phyloP scores from a whole-genome alignment of 371 early-diverging fungal species.

The Mucor mucedo region DNA sequence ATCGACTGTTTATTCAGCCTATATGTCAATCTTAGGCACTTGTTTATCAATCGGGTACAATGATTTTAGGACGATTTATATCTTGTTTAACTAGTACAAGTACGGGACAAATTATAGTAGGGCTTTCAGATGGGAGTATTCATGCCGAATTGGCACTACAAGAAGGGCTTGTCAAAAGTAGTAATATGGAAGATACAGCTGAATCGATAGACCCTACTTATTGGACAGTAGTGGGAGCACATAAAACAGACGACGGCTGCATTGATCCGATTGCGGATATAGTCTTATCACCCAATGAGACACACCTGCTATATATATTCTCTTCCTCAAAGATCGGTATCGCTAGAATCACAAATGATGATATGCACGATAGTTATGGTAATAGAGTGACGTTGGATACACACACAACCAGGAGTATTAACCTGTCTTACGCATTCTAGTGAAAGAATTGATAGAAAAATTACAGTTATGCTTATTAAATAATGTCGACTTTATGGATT shows the following conservation, averaged over 20 bases:
- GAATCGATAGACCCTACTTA: constrained; percentile 24
- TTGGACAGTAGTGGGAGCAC: constrained; percentile 28
- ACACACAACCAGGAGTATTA: background rate
- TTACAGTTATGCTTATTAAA: constrained; percentile 40
- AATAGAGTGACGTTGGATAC: background rate
- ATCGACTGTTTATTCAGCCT: background rate
- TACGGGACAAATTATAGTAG: constrained; percentile 32
- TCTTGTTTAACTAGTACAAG: constrained; percentile 29
- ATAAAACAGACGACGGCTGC: constrained; percentile 1
- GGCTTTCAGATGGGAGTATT: constrained; percentile 51
- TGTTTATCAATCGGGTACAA: constrained; percentile 15
- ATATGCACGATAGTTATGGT: constrained; percentile 12
- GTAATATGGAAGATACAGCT: constrained; percentile 1
- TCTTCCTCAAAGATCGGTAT: constrained; percentile 38
- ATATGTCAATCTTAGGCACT: background rate
- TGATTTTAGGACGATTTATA: constrained; percentile 33
- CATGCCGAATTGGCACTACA: constrained; percentile 31
- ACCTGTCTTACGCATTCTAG: constrained; percentile 2
- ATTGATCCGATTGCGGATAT: constrained; percentile 40
- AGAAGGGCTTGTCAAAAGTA: background rate
- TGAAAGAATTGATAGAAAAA: constrained; percentile 10
- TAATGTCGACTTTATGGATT: constrained; percentile 38
- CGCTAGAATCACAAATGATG: constrained; percentile 31
- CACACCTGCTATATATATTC: constrained; percentile 41
- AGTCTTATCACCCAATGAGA: constrained; percentile 46